Evolutionary conservation across 139 green algal genomes (phyloP).

Genomic region (Micromonas pusilla): DNA sequence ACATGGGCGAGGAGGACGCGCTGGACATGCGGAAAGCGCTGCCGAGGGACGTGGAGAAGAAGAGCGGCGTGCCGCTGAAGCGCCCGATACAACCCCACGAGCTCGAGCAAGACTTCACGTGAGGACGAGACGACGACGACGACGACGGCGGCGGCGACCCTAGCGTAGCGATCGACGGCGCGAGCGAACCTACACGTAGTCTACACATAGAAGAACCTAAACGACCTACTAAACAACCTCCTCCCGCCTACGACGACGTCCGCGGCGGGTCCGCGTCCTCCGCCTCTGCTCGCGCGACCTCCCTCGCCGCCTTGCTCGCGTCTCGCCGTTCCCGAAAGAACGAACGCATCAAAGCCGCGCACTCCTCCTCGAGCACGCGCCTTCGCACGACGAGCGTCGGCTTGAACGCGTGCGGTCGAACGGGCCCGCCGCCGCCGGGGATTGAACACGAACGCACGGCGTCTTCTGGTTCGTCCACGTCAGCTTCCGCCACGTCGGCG

Average conservation of each 20-base stretch:
- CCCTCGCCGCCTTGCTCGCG: background rate
- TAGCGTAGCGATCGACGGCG: background rate
- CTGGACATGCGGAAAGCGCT: slow-evolving; percentile 97
- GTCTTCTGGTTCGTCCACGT: no score
- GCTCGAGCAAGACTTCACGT: slow-evolving; percentile 75
- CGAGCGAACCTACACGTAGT: no score
- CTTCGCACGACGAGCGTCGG: slow-evolving; percentile 46
- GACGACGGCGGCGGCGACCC: background rate
- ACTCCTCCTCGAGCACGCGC: slow-evolving; percentile 59
- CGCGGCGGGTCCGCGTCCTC: background rate
- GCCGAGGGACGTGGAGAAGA: slow-evolving; percentile 68
- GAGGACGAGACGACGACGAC: background rate
- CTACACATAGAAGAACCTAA: background rate
- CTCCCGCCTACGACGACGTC: background rate
- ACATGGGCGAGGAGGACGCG: slow-evolving; percentile 85
- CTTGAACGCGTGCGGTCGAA: slow-evolving; percentile 62
- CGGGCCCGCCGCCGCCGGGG: no score
- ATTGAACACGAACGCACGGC: no score
- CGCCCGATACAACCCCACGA: slow-evolving; percentile 66
- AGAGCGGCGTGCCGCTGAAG: slow-evolving; percentile 66
- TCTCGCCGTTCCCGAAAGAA: slow-evolving; percentile 57
- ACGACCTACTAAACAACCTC: background rate
- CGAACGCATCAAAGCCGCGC: slow-evolving; percentile 41
- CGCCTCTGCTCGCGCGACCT: background rate
- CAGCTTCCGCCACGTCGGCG: background rate